Conservation (phyloP, 306 rosid genomes). For the Gynostemma pentaphyllum region DNA sequence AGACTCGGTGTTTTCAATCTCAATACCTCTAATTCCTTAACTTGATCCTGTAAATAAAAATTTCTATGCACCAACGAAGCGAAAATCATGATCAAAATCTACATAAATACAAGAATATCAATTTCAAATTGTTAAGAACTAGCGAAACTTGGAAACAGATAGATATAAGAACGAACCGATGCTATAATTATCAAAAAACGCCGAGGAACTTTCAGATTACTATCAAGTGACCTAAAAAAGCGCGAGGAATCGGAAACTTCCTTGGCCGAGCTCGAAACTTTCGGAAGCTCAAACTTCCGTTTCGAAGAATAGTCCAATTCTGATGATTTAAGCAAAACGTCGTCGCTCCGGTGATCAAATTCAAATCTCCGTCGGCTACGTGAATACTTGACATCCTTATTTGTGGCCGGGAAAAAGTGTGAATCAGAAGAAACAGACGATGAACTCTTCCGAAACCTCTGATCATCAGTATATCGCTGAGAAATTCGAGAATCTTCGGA, state of each 20-base stretch:
- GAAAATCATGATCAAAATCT: slow-evolving; percentile 39
- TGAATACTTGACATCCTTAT: slow-evolving; percentile 15
- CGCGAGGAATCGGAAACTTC: slow-evolving; percentile 17
- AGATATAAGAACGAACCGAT: slow-evolving; percentile 11
- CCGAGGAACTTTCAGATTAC: slow-evolving; percentile 23
- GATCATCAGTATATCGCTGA: slow-evolving; percentile 16
- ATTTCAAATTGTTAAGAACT: neutral
- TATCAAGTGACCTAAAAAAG: slow-evolving; percentile 2
- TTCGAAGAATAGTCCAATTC: neutral
- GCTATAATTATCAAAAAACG: slow-evolving; percentile 26
- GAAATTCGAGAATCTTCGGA: slow-evolving; percentile 25
- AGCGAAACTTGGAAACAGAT: neutral
- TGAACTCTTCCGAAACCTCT: slow-evolving; percentile 1
- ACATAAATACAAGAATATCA: slow-evolving; percentile 4
- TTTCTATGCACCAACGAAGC: slow-evolving; percentile 46
- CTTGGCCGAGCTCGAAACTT: slow-evolving; percentile 14
- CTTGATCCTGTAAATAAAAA: slow-evolving; percentile 34
- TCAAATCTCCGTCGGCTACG: slow-evolving; percentile 38
- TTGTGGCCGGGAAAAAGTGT: slow-evolving; percentile 4
- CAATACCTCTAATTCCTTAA: slow-evolving; percentile 48
- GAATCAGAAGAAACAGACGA: neutral
- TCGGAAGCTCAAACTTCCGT: slow-evolving; percentile 13
- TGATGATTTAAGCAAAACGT: neutral
- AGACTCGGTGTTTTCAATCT: neutral
- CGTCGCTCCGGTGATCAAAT: slow-evolving; percentile 23